Evolutionary conservation across 352 stramenopile species (phyloP).

Genomic region (Plasmopara halstedii): DNA sequence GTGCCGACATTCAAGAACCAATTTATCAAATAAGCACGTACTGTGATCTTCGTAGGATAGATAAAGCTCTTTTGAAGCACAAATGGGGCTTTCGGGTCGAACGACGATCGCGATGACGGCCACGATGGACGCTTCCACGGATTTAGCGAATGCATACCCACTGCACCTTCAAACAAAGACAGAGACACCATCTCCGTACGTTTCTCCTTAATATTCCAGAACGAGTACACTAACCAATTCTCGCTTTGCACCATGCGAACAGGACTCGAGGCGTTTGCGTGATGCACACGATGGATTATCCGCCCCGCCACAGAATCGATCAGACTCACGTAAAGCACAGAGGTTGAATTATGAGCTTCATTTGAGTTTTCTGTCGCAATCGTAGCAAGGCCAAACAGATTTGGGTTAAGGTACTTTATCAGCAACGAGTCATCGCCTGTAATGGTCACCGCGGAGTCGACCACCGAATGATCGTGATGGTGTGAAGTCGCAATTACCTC

Average conservation of each 20-base stretch:
- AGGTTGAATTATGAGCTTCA: constrained; percentile 24
- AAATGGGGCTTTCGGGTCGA: constrained; percentile 81
- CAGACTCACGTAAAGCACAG: constrained; percentile 83
- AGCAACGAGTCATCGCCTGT: constrained; percentile 94
- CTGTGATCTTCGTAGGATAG: constrained; percentile 83
- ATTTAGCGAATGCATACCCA: constrained; percentile 92
- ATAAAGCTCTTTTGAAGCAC: constrained; percentile 95
- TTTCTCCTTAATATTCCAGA: constrained; percentile 90
- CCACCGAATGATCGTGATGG: constrained; percentile 50
- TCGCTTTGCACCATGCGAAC: constrained; percentile 85
- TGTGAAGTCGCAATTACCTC: constrained; percentile 45
- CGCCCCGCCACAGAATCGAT: constrained; percentile 93
- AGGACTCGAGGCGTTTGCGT: constrained; percentile 62
- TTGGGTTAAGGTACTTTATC: constrained; percentile 97
- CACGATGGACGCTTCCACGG: constrained; percentile 91
- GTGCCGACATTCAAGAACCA: too few relatives aligned
- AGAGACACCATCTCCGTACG: constrained; percentile 76
- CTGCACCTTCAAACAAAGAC: constrained; percentile 94
- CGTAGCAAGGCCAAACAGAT: constrained; percentile 90
- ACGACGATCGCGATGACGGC: constrained; percentile 86
- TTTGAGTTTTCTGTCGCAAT: constrained; percentile 44
- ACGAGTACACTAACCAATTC: constrained; percentile 96
- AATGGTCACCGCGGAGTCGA: constrained; percentile 76
- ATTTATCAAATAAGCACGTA: constrained; percentile 13
- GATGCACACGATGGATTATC: constrained; percentile 88